These are phyloP conservation scores for Hypoxylon subgilvum DNA, from an alignment of 495 filamentous ascomycete genomes.

Conservation along the genomic window DNA sequence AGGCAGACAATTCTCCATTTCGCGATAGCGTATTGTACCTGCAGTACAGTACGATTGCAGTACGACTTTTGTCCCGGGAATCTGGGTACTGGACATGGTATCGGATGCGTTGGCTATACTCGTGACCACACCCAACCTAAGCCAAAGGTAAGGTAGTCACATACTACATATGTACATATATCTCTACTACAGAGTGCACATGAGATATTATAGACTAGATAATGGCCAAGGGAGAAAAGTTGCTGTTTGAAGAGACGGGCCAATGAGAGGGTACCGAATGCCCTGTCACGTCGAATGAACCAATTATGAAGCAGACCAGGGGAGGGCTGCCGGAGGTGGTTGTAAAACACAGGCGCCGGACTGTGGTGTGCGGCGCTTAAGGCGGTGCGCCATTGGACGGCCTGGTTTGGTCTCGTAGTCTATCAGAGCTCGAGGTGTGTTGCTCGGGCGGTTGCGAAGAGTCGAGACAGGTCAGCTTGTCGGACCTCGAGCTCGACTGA, in stretches of 20 bases:
- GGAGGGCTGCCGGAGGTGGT: slow-evolving; percentile 2
- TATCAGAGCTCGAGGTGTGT: slow-evolving; percentile 4
- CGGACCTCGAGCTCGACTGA: background rate
- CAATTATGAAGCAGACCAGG: slow-evolving; percentile 37
- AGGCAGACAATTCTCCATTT: too few relatives aligned
- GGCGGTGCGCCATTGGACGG: slow-evolving; percentile 18
- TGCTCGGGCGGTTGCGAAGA: slow-evolving; percentile 11
- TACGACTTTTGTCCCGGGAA: slow-evolving; percentile 22
- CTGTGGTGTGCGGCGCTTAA: slow-evolving; percentile 34
- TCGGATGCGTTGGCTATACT: slow-evolving; percentile 1
- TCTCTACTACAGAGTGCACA: too few relatives aligned
- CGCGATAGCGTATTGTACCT: too few relatives aligned
- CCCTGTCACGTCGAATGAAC: slow-evolving; percentile 16
- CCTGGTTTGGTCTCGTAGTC: slow-evolving; percentile 5
- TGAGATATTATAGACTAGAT: too few relatives aligned
- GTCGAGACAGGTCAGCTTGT: too few relatives aligned
- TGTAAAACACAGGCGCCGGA: slow-evolving; percentile 38
- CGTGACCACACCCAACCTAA: slow-evolving; percentile 16
- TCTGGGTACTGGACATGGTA: slow-evolving; percentile 27
- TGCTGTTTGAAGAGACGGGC: too few relatives aligned
- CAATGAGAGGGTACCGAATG: slow-evolving; percentile 3
- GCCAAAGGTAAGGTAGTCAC: too few relatives aligned
- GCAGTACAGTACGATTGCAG: too few relatives aligned
- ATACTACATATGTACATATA: too few relatives aligned
- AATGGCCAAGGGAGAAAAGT: too few relatives aligned